These are phyloP conservation scores for Blastomyces gilchristii DNA, from an alignment of 2,329 filamentous ascomycete species.

Conservation along the genomic window DNA sequence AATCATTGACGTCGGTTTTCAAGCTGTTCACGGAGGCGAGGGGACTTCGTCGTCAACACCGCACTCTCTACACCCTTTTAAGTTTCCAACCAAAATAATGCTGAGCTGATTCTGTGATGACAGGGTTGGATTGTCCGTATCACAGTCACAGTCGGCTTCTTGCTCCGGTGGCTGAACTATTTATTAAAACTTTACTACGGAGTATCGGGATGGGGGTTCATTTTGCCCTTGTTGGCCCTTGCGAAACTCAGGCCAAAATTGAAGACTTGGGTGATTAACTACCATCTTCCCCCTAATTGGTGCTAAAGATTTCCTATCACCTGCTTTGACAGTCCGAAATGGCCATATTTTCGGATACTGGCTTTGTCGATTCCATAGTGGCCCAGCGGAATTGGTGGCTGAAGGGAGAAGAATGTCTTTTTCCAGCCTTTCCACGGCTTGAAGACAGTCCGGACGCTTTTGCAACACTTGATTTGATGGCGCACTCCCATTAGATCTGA, in stretches of 20 bases:
- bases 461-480: constrained; percentile 2
- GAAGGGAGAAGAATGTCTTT: neutral
- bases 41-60: neutral
- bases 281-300: neutral
- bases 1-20: neutral
- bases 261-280: neutral
- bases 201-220: no score
- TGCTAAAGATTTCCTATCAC: neutral
- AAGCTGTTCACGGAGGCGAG: neutral
- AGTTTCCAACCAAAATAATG: neutral
- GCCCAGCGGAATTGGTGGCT: neutral
- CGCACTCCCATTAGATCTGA: neutral
- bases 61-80: neutral
- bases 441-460: neutral
- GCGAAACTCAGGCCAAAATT: neutral
- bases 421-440: neutral
- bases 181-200: neutral
- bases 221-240: neutral
- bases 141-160: neutral
- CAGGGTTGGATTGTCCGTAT: neutral
- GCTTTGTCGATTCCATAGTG: neutral
- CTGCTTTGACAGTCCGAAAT: neutral
- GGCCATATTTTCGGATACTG: neutral
- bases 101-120: neutral
- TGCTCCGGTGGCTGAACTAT: neutral